phyloP scores from a whole-genome alignment of 2,329 filamentous ascomycete species.

The Elsinoe fawcettii region DNA sequence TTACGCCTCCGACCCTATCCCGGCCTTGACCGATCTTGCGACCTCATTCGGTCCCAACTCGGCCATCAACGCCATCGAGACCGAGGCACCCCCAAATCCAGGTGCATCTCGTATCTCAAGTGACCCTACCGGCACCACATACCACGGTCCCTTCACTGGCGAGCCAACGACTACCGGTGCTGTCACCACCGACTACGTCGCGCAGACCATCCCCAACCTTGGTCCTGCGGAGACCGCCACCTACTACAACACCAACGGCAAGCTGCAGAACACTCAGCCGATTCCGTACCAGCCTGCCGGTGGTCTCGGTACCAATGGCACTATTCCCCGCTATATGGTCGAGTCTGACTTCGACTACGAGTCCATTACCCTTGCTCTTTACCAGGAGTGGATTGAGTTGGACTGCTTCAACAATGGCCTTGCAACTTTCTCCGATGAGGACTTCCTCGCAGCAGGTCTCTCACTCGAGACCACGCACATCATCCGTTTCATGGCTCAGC shows the following conservation, averaged over 20 bases:
- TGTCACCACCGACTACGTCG: constrained; percentile 50
- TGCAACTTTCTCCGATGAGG: constrained; percentile 56
- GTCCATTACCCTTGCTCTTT: constrained; percentile 64
- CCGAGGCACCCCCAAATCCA: constrained; percentile 27
- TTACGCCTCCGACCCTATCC: constrained; percentile 30
- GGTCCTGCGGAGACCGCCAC: constrained; percentile 51
- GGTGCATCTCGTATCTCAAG: constrained; percentile 41
- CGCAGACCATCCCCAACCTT: constrained; percentile 51
- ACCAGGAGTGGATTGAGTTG: constrained; percentile 78
- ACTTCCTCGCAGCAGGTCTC: constrained; percentile 62
- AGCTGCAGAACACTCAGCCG: constrained; percentile 58
- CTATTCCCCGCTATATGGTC: constrained; percentile 64
- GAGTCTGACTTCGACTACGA: constrained; percentile 79
- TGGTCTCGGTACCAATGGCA: constrained; percentile 70
- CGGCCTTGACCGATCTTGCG: constrained; percentile 31
- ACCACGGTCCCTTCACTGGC: constrained; percentile 62
- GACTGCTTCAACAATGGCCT: constrained; percentile 75
- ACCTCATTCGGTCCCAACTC: constrained; percentile 39
- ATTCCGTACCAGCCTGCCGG: constrained; percentile 63
- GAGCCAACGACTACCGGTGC: constrained; percentile 63
- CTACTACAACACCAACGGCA: constrained; percentile 64
- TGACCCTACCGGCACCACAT: constrained; percentile 50
- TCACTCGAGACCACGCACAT: constrained; percentile 60
- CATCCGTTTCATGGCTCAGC: constrained; percentile 68
- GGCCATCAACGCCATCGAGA: constrained; percentile 33